Evolutionary conservation across 2,329 filamentous ascomycete genomes (phyloP).

Genomic region (Neonectria neomacrospora): DNA sequence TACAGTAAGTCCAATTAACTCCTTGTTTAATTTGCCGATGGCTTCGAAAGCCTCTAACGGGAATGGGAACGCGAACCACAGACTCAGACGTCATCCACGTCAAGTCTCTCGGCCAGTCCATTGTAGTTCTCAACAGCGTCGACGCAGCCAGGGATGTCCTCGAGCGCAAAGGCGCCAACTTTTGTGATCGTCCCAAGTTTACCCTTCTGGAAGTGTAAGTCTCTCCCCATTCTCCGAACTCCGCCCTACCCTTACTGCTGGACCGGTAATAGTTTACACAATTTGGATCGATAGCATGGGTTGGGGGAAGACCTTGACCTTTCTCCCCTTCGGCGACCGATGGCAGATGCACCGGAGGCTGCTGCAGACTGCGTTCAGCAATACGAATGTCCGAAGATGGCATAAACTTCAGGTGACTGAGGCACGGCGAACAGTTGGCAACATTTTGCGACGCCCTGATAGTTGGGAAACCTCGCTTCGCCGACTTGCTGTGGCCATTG

Average conservation of each 20-base stretch:
- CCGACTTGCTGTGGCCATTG: conserved; percentile 47
- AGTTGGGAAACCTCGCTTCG: conserved; percentile 44
- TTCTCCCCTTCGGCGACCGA: conserved; percentile 54
- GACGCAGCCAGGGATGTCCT: conserved; percentile 55
- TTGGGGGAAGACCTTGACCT: conserved; percentile 60
- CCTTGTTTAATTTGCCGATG: background rate
- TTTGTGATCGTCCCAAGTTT: conserved; percentile 57
- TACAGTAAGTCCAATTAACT: conserved; percentile 36
- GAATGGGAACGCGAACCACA: conserved; percentile 13
- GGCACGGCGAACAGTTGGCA: conserved; percentile 34
- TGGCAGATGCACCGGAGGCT: conserved; percentile 57
- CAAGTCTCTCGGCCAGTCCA: conserved; percentile 46
- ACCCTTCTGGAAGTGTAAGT: conserved; percentile 51
- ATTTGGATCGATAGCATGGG: conserved; percentile 49
- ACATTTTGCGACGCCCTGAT: conserved; percentile 34
- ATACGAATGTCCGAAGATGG: conserved; percentile 47
- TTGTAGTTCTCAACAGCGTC: conserved; percentile 44
- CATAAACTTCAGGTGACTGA: conserved; percentile 42
- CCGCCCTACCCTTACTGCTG: background rate
- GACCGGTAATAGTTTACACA: conserved; percentile 4
- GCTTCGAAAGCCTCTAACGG: conserved; percentile 4
- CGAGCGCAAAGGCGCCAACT: conserved; percentile 56
- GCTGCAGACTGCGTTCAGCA: conserved; percentile 56
- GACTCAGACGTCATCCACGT: conserved; percentile 49
- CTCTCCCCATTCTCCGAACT: background rate